Conservation (phyloP, 192 early-diverging fungal species). For the Coemansia sp. region DNA sequence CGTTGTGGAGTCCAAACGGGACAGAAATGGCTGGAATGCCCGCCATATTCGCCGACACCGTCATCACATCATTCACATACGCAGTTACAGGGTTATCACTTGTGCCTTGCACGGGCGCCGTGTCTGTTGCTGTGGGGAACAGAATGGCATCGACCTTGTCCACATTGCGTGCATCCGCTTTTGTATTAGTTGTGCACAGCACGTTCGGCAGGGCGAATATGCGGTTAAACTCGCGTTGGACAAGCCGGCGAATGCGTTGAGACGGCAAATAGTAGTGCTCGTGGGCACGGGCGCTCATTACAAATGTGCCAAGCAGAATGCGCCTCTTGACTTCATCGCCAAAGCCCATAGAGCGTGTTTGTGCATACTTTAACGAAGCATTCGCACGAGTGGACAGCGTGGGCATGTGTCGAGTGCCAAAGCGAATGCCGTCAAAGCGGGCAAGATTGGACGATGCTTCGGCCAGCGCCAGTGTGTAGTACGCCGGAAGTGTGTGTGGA, state of each 20-base stretch:
- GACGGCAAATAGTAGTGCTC: constrained; percentile 75
- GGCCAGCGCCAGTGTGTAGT: constrained; percentile 85
- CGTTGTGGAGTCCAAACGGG: constrained; percentile 54
- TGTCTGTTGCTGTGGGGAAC: constrained; percentile 73
- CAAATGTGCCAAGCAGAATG: constrained; percentile 84
- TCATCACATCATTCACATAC: constrained; percentile 89
- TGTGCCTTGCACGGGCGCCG: constrained; percentile 57
- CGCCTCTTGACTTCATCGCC: constrained; percentile 81
- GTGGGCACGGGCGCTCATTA: constrained; percentile 71
- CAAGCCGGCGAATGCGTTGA: constrained; percentile 74
- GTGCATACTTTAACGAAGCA: constrained; percentile 53
- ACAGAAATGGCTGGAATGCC: constrained; percentile 76
- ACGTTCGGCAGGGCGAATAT: constrained; percentile 70
- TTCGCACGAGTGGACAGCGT: neutral
- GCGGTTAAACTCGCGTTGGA: constrained; percentile 75
- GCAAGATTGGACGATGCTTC: constrained; percentile 92
- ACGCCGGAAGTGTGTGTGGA: constrained; percentile 70
- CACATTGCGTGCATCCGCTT: neutral
- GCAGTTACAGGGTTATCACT: constrained; percentile 34
- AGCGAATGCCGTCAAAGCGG: constrained; percentile 84
- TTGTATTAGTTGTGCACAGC: constrained; percentile 3
- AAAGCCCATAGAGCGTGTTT: constrained; percentile 69
- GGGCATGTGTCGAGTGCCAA: constrained; percentile 56
- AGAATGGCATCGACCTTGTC: constrained; percentile 69
- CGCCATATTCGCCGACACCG: constrained; percentile 83